phyloP scores from a whole-genome alignment of 1,284 basidiomycete genomes.

The Cutaneotrichosporon spelunceum region DNA sequence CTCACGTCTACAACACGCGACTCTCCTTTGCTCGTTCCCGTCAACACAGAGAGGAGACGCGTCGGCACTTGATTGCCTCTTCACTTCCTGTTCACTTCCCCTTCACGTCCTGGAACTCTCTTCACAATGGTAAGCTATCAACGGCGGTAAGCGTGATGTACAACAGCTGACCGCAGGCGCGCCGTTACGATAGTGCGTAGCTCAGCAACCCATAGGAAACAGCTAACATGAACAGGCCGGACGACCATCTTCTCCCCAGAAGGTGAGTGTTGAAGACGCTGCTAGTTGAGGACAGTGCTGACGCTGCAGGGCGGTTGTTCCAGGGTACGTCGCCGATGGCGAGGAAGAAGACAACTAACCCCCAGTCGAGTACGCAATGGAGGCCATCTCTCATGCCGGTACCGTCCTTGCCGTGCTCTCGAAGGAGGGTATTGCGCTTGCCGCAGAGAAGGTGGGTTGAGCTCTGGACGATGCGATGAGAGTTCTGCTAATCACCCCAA shows the following conservation, averaged over 20 bases:
- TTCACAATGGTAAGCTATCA: conserved; percentile 35
- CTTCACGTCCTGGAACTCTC: not conserved
- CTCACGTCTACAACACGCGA: not conserved
- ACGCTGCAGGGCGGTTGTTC: not conserved
- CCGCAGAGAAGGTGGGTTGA: conserved; percentile 73
- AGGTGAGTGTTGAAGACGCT: conserved; percentile 56
- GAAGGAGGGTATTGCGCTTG: conserved; percentile 93
- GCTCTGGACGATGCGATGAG: not conserved
- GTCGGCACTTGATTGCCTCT: not conserved
- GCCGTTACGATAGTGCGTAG: conserved; percentile 79
- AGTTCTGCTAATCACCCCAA: conserved; percentile 5
- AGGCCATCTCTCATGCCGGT: conserved; percentile 95
- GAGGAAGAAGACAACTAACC: conserved; percentile 16
- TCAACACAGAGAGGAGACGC: conserved; percentile 1
- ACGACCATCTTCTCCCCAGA: conserved; percentile 96
- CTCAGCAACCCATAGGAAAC: not conserved
- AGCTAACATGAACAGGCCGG: conserved; percentile 48
- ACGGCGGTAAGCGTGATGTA: not conserved
- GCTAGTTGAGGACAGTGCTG: not conserved
- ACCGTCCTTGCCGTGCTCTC: conserved; percentile 93
- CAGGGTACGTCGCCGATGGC: conserved; percentile 23
- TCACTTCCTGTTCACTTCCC: too few species aligned
- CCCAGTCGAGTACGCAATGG: conserved; percentile 97
- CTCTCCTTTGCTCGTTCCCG: not conserved
- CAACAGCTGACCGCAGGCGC: conserved; percentile 58